Base-by-base conservation (phyloP, 148 eudicot genomes). In the Rhododendron griersonianum region DNA sequence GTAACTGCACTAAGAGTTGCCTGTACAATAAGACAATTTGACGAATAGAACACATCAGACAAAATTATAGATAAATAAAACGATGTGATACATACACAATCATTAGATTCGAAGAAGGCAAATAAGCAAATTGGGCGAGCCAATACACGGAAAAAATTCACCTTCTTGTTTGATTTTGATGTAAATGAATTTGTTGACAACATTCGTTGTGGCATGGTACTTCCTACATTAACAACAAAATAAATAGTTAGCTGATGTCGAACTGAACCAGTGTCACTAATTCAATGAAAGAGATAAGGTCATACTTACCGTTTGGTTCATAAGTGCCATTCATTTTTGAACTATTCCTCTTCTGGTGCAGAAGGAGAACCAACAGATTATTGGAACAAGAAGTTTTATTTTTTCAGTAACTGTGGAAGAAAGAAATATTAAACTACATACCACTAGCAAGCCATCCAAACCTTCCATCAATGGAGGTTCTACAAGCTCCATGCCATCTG, bases 381-480 rank as follows among this genome's bases (percentile, higher is more conserved):
- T 67, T 30, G 45, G 39, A 83, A 61, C 44, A 61, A 39, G 63
- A 80, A 71, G 13, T 41, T 71, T 77, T 45, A 33, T 23, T 18
- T 69, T 80, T 65, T 37, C 45, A 73, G 65, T 63, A 75, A 55
- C 7, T 65, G 19, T 37, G 7, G 8, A 82, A 6, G 83, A 21
- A 69, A 30, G 3, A 80, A 59, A 65, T 21, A 82, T 35, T 48
- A 80, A 93, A 33, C 74, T 71, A 91, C 97, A 91, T 90, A 95
- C 98, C 76, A 86, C 89, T n/a, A 93, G 35, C 67, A 93, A 87
- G 10, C 83, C 90, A 87, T 92, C 93, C 90, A 95, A 89, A 76
- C 95, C 97, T 88, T 90, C 96, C 95, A 95, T 92, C 35, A 87
- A 69, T 39, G 98, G 98, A 74, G 90, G 95, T 85, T 87, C 86